Percentiles rank a stretch among this genome's conserved stretches.
Conservation (phyloP, 805 yeast genomes). For the Candida ovalis region DNA sequence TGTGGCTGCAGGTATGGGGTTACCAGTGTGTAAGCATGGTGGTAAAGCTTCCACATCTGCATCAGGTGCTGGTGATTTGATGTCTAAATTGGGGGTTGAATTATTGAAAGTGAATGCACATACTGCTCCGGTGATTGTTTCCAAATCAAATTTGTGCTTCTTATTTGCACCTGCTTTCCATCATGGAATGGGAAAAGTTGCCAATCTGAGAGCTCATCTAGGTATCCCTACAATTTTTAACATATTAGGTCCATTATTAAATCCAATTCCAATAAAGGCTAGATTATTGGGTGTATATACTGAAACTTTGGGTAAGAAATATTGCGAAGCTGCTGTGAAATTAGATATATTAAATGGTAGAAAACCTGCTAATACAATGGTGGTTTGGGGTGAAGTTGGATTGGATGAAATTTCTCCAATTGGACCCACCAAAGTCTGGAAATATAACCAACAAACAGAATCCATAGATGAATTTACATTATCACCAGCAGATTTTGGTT, state of each 20-base stretch:
- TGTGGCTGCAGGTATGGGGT: constrained; percentile 84
- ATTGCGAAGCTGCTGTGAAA: constrained; percentile 73
- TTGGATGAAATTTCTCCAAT: constrained; percentile 92
- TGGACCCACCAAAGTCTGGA: constrained; percentile 82
- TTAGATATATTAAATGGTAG: constrained; percentile 49
- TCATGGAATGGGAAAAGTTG: constrained; percentile 83
- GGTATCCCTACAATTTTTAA: constrained; percentile 95
- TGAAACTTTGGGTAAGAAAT: constrained; percentile 72
- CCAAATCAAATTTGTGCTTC: constrained; percentile 54
- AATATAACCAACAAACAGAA: constrained; percentile 37
- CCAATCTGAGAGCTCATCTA: constrained; percentile 66
- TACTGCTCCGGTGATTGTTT: constrained; percentile 58
- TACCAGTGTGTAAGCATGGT: constrained; percentile 90
- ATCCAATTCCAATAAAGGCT: constrained; percentile 80
- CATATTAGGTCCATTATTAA: constrained; percentile 87
- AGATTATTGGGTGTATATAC: constrained; percentile 89
- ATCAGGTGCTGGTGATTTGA: constrained; percentile 91
- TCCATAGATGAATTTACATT: constrained; percentile 41
- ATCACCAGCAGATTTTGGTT: constrained; percentile 76
- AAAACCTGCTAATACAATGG: constrained; percentile 54
- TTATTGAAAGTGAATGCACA: constrained; percentile 59
- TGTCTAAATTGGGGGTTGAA: constrained; percentile 79
- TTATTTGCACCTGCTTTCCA: constrained; percentile 94
- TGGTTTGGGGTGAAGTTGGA: constrained; percentile 91
- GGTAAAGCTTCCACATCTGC: constrained; percentile 94